Percentiles rank a stretch among this genome's conserved stretches.
These are phyloP conservation scores for Neurospora crassa DNA, from an alignment of 2,329 filamentous ascomycete species.

Conservation along the genomic window DNA sequence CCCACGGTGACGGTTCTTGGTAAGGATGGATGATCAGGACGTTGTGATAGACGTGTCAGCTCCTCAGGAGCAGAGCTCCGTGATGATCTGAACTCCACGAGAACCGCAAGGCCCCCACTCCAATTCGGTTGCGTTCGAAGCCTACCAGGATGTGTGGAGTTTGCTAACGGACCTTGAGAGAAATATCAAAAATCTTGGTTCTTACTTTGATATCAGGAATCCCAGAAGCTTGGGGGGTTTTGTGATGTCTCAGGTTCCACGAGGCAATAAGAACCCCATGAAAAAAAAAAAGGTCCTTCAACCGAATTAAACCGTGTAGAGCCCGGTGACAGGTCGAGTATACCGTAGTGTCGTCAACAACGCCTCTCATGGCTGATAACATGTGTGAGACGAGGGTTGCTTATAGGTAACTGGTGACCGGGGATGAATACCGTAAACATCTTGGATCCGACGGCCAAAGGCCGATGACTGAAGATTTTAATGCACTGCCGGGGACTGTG, in stretches of 20 bases:
- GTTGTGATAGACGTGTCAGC: background rate
- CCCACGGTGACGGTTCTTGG: background rate
- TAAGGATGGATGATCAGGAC: background rate
- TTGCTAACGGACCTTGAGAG: background rate
- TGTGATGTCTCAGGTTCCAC: background rate
- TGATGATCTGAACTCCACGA: background rate
- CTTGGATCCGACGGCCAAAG: background rate
- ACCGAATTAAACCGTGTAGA: background rate
- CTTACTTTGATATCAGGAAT: background rate
- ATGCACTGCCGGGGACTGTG: background rate
- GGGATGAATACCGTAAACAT: background rate
- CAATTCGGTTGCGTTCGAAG: background rate
- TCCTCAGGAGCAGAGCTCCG: background rate
- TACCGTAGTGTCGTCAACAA: background rate
- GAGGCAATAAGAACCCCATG: background rate
- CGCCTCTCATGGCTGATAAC: background rate
- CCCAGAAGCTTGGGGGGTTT: background rate
- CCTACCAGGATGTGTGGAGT: background rate
- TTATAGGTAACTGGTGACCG: background rate
- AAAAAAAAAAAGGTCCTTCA: background rate
- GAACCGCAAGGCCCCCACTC: background rate
- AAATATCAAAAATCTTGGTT: background rate
- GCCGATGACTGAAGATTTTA: background rate
- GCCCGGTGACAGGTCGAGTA: background rate
- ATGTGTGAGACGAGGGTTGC: background rate